phyloP scores from a whole-genome alignment of 2,329 filamentous ascomycete species.

The Apiospora arundinis region DNA sequence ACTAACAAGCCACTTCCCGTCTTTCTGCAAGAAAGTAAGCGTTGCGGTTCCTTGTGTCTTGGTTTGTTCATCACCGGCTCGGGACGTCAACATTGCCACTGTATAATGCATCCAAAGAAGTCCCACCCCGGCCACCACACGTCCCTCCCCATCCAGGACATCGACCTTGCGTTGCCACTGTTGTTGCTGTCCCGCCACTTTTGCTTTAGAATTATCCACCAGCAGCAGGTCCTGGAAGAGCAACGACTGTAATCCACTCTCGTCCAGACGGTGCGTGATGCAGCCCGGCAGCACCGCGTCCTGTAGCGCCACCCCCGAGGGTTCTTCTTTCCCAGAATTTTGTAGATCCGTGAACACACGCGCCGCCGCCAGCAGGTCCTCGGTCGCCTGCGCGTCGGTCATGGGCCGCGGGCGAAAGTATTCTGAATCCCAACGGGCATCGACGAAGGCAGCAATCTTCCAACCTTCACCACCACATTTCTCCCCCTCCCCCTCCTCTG shows the following conservation, averaged over 20 bases:
- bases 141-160: not conserved
- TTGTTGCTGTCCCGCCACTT: not conserved
- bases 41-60: not conserved
- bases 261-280: not conserved
- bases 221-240: not conserved
- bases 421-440: not conserved
- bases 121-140: not conserved
- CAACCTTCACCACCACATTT: not conserved
- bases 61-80: not conserved
- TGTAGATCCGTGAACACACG: not conserved
- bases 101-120: slow-evolving; percentile 6
- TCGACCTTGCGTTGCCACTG: not conserved
- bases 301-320: not conserved
- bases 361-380: not conserved
- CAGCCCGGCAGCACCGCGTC: not conserved
- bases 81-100: not conserved
- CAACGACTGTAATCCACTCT: not conserved
- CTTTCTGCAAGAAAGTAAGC: not conserved
- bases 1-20: not conserved
- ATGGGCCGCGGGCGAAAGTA: not conserved
- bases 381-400: not conserved
- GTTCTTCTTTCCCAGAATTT: not conserved
- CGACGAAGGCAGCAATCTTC: not conserved
- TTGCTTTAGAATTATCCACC: no score
- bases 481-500: not conserved